Conservation (phyloP, 352 stramenopile genomes). For the Phytophthora lateralis region DNA sequence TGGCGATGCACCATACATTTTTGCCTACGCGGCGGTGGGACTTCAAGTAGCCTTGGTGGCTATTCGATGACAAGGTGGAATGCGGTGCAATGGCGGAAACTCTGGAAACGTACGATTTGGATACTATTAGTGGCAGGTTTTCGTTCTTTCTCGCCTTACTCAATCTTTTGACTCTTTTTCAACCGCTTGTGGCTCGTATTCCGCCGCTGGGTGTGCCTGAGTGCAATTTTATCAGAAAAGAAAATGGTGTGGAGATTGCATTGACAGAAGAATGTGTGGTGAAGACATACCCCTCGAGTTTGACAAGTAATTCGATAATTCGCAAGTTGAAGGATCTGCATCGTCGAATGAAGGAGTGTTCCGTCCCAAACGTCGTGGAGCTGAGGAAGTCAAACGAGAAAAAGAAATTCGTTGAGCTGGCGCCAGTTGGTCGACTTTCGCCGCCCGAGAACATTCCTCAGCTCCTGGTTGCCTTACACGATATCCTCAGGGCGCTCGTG, state of each 20-base stretch:
- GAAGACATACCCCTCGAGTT: conserved; percentile 15
- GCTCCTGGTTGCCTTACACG: conserved; percentile 14
- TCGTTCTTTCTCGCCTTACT: conserved; percentile 34
- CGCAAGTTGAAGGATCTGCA: conserved; percentile 12
- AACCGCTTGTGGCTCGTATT: conserved; percentile 14
- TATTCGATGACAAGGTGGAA: conserved; percentile 9
- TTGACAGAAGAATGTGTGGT: conserved; percentile 20
- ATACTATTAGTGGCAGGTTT: conserved; percentile 16
- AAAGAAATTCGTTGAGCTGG: conserved; percentile 15
- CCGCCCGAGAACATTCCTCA: conserved; percentile 5
- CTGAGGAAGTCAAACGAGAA: conserved; percentile 12
- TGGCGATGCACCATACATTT: conserved; percentile 28
- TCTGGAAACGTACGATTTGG: conserved; percentile 31
- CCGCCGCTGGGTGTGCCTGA: conserved; percentile 4
- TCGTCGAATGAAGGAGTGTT: conserved; percentile 12
- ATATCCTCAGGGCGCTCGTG: conserved; percentile 24
- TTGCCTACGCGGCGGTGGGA: conserved; percentile 1
- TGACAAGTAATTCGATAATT: conserved; percentile 16
- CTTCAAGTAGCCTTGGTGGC: conserved; percentile 25
- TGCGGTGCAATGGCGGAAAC: conserved; percentile 26
- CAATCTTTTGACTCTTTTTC: conserved; percentile 37
- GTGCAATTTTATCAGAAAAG: conserved; percentile 7
- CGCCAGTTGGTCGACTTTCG: conserved; percentile 12
- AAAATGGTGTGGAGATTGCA: conserved; percentile 17
- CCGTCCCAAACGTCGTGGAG: conserved; percentile 20